Percentiles rank a stretch among this genome's conserved stretches.
Conservation (phyloP, 495 filamentous ascomycete species). For the Penicillium cataractarum region DNA sequence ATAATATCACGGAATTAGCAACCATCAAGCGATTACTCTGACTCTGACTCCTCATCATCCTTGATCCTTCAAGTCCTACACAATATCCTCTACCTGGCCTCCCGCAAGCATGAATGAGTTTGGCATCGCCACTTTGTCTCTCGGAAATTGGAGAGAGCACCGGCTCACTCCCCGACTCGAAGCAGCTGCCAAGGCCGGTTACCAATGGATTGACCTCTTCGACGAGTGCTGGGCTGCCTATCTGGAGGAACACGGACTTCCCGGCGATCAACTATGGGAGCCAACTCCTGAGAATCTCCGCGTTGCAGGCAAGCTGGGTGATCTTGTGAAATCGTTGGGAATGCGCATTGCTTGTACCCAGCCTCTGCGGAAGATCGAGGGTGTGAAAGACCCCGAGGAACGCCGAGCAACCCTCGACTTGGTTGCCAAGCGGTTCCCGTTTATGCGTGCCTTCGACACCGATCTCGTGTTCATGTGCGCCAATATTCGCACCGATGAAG, state of each 20-base stretch:
- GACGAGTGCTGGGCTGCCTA: constrained; percentile 45
- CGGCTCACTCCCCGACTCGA: constrained; percentile 30
- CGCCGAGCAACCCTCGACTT: constrained; percentile 25
- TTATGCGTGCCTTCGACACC: constrained; percentile 43
- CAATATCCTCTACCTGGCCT: constrained; percentile 23
- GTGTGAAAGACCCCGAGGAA: constrained; percentile 30
- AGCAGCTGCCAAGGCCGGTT: constrained; percentile 37
- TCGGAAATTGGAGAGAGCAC: constrained; percentile 37
- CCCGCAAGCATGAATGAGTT: constrained; percentile 22
- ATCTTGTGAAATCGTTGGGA: constrained; percentile 32
- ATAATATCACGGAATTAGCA: neutral
- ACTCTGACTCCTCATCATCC: neutral
- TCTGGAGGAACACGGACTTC: constrained; percentile 30
- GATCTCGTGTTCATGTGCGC: constrained; percentile 42
- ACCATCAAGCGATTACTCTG: neutral
- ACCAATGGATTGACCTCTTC: constrained; percentile 41
- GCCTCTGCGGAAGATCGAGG: constrained; percentile 37
- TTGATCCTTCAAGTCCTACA: neutral
- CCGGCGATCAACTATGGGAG: constrained; percentile 34
- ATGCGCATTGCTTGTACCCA: constrained; percentile 41
- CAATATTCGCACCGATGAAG: constrained; percentile 34
- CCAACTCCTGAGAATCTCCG: constrained; percentile 31
- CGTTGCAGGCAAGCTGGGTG: constrained; percentile 33
- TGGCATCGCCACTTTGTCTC: constrained; percentile 39
- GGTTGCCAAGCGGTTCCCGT: constrained; percentile 40